Percentiles rank a stretch among this genome's conserved stretches.
Conservation (phyloP, 1,284 basidiomycete genomes). For the Heterobasidion occidentale region DNA sequence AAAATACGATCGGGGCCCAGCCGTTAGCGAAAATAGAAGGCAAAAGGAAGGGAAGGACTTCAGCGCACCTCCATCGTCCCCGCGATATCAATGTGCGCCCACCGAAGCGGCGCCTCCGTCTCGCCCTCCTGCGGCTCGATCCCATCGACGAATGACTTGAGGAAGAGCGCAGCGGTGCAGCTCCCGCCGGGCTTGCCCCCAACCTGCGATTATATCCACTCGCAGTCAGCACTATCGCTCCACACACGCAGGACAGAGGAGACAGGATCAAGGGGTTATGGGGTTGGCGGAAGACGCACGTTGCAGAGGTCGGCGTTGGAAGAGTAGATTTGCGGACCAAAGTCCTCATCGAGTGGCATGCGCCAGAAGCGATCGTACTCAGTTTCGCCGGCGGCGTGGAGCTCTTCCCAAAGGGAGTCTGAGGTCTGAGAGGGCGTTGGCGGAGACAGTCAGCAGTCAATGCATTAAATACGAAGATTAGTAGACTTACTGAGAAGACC, state of each 20-base stretch:
- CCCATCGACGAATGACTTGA: slow-evolving; percentile 76
- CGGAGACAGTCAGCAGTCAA: not conserved
- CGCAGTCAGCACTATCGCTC: not conserved
- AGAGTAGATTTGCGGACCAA: slow-evolving; percentile 65
- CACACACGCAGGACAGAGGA: slow-evolving; percentile 5
- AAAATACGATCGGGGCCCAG: not conserved
- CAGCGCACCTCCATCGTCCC: slow-evolving; percentile 58
- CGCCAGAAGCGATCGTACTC: slow-evolving; percentile 83
- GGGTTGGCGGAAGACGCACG: slow-evolving; percentile 30
- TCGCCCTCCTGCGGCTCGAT: slow-evolving; percentile 46
- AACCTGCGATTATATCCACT: slow-evolving; percentile 28
- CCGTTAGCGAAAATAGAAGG: not conserved
- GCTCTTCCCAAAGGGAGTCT: slow-evolving; percentile 66
- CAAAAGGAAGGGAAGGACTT: not conserved
- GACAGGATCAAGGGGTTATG: slow-evolving; percentile 1
- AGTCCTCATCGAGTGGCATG: slow-evolving; percentile 80
- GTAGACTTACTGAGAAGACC: slow-evolving; percentile 61
- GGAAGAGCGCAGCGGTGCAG: slow-evolving; percentile 83
- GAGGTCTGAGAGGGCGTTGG: slow-evolving; percentile 38
- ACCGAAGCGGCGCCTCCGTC: slow-evolving; percentile 42
- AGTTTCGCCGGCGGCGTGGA: slow-evolving; percentile 61
- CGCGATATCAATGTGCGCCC: slow-evolving; percentile 85
- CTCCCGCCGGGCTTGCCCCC: slow-evolving; percentile 72
- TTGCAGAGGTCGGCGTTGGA: slow-evolving; percentile 84
- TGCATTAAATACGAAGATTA: not conserved